These are phyloP conservation scores for Bassia scoparia DNA, from an alignment of 148 eudicot genomes.

Conservation along the genomic window DNA sequence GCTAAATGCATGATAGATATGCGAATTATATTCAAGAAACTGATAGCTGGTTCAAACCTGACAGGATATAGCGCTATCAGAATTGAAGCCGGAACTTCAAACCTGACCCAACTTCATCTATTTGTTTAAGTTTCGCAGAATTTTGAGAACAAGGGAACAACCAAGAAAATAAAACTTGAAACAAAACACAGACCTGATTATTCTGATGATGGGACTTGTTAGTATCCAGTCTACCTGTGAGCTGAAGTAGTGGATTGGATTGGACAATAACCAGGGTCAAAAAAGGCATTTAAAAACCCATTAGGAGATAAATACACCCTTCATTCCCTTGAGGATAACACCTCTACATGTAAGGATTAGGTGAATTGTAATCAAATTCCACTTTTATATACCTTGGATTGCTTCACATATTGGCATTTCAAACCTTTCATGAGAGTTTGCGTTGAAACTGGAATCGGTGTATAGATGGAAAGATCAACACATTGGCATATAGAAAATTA, in stretches of 20 bases:
- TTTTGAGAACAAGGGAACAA: too few species aligned
- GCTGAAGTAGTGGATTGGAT: not conserved
- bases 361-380: too few species aligned
- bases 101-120: not conserved
- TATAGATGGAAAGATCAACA: not conserved
- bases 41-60: not conserved
- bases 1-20: not conserved
- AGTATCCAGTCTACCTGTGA: not conserved
- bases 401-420: not conserved
- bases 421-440: not conserved
- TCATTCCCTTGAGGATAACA: not conserved
- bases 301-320: not conserved
- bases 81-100: too few species aligned
- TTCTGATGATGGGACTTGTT: too few species aligned
- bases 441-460: not conserved
- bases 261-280: too few species aligned
- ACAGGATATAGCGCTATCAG: not conserved
- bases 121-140: too few species aligned
- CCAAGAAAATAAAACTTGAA: too few species aligned
- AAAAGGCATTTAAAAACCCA: not conserved
- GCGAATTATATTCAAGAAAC: not conserved
- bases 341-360: not conserved
- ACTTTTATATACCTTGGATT: too few species aligned
- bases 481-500: not conserved
- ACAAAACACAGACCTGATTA: too few species aligned